These are phyloP conservation scores for Nephelium lappaceum DNA, from an alignment of 345 rosid genomes.

Conservation along the genomic window DNA sequence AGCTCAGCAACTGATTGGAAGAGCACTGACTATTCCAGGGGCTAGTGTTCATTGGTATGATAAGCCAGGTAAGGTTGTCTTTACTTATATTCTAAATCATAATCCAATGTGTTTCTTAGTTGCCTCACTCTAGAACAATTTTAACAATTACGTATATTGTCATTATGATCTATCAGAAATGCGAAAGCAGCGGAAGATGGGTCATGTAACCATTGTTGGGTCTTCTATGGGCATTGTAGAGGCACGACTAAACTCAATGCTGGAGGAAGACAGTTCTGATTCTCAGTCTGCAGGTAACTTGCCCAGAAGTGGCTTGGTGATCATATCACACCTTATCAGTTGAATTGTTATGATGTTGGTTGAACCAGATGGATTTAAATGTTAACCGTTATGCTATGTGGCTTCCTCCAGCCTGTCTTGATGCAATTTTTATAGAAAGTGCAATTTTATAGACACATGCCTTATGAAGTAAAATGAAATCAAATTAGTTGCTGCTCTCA, in stretches of 20 bases:
- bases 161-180: constrained; percentile 51
- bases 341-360: neutral
- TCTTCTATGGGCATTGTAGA: constrained; percentile 67
- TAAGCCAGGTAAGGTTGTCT: constrained; percentile 73
- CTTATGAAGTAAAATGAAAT: no score
- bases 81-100: neutral
- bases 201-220: constrained; percentile 88
- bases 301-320: constrained; percentile 3
- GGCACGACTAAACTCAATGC: constrained; percentile 56
- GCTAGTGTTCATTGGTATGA: constrained; percentile 96
- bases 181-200: constrained; percentile 95
- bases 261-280: constrained; percentile 44
- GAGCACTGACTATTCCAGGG: constrained; percentile 68
- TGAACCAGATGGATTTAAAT: neutral
- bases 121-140: neutral
- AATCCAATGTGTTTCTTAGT: neutral
- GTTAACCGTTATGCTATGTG: neutral
- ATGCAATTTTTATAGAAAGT: constrained; percentile 4
- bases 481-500: neutral
- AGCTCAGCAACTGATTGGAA: constrained; percentile 65
- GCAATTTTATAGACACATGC: no score
- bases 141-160: constrained; percentile 1
- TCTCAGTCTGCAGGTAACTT: constrained; percentile 54
- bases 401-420: constrained; percentile 6
- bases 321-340: neutral